Base-by-base conservation (phyloP, 371 early-diverging fungal species). In the Syncephalastrum monosporum region DNA sequence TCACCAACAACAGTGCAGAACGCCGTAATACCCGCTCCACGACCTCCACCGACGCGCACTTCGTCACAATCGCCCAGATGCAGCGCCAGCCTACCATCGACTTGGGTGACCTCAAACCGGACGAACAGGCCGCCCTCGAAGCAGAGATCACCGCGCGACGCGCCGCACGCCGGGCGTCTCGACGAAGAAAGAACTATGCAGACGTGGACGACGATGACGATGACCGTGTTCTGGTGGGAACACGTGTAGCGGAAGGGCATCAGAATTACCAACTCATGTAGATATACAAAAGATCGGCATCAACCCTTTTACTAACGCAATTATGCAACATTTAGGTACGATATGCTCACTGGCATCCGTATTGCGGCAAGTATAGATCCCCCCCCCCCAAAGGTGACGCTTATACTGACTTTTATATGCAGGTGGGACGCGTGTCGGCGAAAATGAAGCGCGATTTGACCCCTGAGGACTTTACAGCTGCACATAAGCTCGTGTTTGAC, bases 341-440 rank as follows among this genome's bases (percentile, higher is more conserved):
- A 98, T 65, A 97, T 98, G 98, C 76, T 98, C 51, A 96, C 96
- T 4, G 98, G 93, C 13, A 92, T 93, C 57, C 82, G 91, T n/a
- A 86, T 88, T 38, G 87, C 89, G n/a, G 91, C 82, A 82, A 76
- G 77, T 78, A 16, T 13, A 21, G n/a, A n/a, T 53, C 16, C 14
- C 12, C n/a, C 21, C 27, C 23, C 5, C 23, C n/a, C n/a, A n/a
- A n/a, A 50, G 50, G 45, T 8, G 33, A 29, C 10, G 27, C 5
- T 24, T 41, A 54, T 33, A 23, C n/a, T 41, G 21, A 10, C n/a
- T 14, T 19, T 16, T 48, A 14, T 47, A 29, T 25, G 3, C 33
- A 68, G 65, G 66, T 70, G 29, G 68, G 71, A n/a, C 84, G 96
- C 29, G 92, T 93, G 59, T 84, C 86, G 55, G 93, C 95, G 24